Percentiles rank a stretch among this genome's conserved stretches.
phyloP scores from a whole-genome alignment of 2,329 filamentous ascomycete genomes.

The Colletotrichum plurivorum region DNA sequence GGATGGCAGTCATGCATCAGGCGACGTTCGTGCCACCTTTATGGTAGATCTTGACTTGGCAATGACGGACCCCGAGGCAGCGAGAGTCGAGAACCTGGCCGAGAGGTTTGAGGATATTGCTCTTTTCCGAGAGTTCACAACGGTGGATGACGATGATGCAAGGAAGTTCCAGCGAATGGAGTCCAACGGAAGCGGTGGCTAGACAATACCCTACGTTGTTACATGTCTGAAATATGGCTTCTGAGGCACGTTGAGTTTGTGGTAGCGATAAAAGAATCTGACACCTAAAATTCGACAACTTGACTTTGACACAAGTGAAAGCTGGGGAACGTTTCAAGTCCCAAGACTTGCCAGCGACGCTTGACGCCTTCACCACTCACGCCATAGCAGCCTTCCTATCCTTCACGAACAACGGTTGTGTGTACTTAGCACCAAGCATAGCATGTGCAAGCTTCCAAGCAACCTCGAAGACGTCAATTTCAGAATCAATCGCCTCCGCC shows the following conservation, averaged over 20 bases:
- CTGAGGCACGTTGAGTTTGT: too few relatives aligned
- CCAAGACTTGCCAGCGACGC: too few relatives aligned
- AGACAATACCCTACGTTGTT: not conserved
- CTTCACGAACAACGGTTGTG: not conserved
- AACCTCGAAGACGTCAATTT: not conserved
- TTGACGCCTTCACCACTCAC: too few relatives aligned
- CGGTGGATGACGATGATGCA: conserved; percentile 6
- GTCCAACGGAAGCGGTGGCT: not conserved
- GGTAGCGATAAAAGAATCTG: too few relatives aligned
- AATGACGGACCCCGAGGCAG: conserved; percentile 50
- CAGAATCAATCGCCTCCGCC: not conserved
- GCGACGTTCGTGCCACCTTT: conserved; percentile 51
- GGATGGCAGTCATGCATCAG: conserved; percentile 41
- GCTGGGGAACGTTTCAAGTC: too few relatives aligned
- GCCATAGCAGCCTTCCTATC: too few relatives aligned
- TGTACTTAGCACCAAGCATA: not conserved
- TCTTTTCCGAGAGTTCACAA: conserved; percentile 50
- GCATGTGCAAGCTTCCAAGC: conserved; percentile 9
- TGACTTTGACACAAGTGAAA: too few relatives aligned
- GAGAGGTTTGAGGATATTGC: conserved; percentile 51
- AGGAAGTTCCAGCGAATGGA: not conserved
- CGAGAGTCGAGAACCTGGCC: conserved; percentile 52
- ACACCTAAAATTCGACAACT: too few relatives aligned
- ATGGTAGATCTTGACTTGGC: conserved; percentile 55
- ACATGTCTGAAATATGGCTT: too few relatives aligned